Conservation (phyloP, 2,329 filamentous ascomycete species). For the Rhynchosporium secalis region DNA sequence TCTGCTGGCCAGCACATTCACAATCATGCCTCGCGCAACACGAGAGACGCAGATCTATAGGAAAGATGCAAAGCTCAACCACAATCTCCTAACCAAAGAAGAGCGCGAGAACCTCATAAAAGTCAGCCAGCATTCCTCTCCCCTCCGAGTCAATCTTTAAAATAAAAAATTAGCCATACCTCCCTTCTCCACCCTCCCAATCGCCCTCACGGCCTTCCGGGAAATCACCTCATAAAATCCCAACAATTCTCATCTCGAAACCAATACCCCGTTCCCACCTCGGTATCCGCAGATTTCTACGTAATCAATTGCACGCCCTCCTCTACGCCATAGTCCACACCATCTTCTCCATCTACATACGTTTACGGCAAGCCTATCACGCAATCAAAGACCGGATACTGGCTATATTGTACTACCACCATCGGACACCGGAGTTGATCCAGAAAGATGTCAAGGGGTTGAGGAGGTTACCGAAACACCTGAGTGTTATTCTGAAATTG, state of each 20-base stretch:
- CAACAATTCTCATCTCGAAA: slow-evolving; percentile 33
- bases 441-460: slow-evolving; percentile 79
- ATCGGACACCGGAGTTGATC: slow-evolving; percentile 91
- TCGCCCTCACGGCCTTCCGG: slow-evolving; percentile 30
- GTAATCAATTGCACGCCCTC: slow-evolving; percentile 62
- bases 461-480: slow-evolving; percentile 73
- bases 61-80: slow-evolving; percentile 47
- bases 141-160: background rate
- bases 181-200: slow-evolving; percentile 35
- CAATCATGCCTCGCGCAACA: slow-evolving; percentile 33
- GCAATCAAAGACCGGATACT: slow-evolving; percentile 74
- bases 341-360: slow-evolving; percentile 85
- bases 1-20: background rate
- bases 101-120: slow-evolving; percentile 49
- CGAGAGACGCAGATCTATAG: slow-evolving; percentile 47
- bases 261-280: slow-evolving; percentile 42
- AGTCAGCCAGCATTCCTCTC: slow-evolving; percentile 38
- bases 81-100: slow-evolving; percentile 45
- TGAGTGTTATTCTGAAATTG: slow-evolving; percentile 81
- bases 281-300: slow-evolving; percentile 62
- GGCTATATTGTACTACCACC: slow-evolving; percentile 89
- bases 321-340: slow-evolving; percentile 72
- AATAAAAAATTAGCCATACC: slow-evolving; percentile 38
- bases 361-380: slow-evolving; percentile 77
- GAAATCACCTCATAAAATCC: slow-evolving; percentile 29